Base-by-base conservation (phyloP, 164 flowering plant genomes). In the Stephania yunnanensis region DNA sequence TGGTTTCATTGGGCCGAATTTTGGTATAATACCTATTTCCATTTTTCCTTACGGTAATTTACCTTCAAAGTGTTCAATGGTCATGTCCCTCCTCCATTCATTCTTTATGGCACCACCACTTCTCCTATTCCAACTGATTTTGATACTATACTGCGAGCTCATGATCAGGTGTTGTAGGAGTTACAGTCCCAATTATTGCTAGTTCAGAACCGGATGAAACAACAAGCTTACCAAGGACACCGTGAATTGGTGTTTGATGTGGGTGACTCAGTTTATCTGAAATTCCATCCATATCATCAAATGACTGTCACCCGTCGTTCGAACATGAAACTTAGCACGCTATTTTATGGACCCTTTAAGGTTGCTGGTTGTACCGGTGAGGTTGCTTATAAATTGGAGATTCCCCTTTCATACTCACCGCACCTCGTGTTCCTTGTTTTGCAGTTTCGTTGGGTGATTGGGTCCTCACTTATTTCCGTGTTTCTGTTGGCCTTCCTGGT, bases 361-460 rank as follows among this genome's bases (percentile, higher is more conserved):
- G 20, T 58, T 58, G 64, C 11, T 1, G 19, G 17, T 10, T 5
- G 20, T 12, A 10, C 3, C 5, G 64, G 64, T 5, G 17, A 68
- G 13, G 68, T 11, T 7, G 22, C 10, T 12, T 44, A 7, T 19
- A 46, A 29, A 1, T 2, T 68, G 65, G 5, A 44, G 73, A 30
- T 58, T 44, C 71, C 19, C 17, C 10, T 63, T 10, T 36, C 45
- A 50, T 75, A 79, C 89, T 79, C 25, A 25, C 0, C 0, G 25
- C 66, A 92, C 98, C 83, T 81, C 36, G 75, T 84, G 55, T 48
- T 67, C 71, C 67, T 72, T 70, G 78, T 82, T 25, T 25, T 25
- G 25, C 25, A 25, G 0, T 0, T 25, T 25, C 25, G 25, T 25
- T 25, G 25, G 0, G 25, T 25, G 25, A 25, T 25, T 25, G 25